Base-by-base conservation (phyloP, 306 rosid species). In the Hippophae gyantsensis region DNA sequence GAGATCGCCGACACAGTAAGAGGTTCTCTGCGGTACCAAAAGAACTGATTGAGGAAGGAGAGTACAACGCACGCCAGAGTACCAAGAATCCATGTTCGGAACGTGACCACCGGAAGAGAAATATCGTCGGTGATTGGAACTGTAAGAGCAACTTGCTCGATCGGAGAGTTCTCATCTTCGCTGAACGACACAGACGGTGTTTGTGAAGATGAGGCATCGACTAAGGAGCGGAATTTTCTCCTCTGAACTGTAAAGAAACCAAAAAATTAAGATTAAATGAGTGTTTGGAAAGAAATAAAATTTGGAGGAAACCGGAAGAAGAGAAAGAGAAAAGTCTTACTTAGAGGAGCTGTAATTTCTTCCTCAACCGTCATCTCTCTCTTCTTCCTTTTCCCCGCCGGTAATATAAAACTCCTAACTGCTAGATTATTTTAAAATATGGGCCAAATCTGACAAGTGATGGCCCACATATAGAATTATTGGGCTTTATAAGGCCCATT, bases 31-130 rank as follows among this genome's bases (percentile, higher is more conserved):
- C 83, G 65, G 67, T 66, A 78, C 70, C 57, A 74, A 71, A 78
- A 78, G 79, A 78, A 78, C 44, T 78, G 83, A 57, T 78, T 78
- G 52, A 78, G 83, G 62, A 78, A 78, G 23, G 79, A 78, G 23
- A 78, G 74, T 14, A 78, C 59, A 1, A 62, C 46, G 53, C 79
- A 69, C 38, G 76, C 79, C 10, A 63, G 32, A 44, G 55, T 52
- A 2, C 83, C 79, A 1, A 78, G 73, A 42, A 64, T 32, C 79
- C 79, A 74, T 27, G 68, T 78, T 6, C 83, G 43, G 83, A 78
- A 78, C 8, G 83, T 78, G 62, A 78, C 61, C 11, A 71, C 26
- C 10, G 76, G 74, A 52, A 73, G 65, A 4, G 83, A 78, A 1
- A 69, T 69, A 62, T 78, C 74, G 66, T 78, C 83, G 45, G 69